These are phyloP conservation scores for Chenopodium berlandieri DNA, from an alignment of 148 eudicot genomes.

Conservation along the genomic window DNA sequence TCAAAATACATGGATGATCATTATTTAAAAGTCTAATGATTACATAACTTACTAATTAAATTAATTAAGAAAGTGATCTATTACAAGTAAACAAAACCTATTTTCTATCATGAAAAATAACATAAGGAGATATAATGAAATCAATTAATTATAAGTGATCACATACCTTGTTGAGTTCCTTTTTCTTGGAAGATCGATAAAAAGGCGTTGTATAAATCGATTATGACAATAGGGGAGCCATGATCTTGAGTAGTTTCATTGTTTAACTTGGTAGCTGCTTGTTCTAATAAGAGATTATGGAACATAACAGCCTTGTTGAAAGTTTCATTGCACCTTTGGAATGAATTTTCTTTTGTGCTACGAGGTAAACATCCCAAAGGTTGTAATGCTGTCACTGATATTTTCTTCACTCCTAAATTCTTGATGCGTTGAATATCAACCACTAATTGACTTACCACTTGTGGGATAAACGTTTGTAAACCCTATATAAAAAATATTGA, in stretches of 20 bases:
- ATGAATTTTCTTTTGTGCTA: slow-evolving; percentile 34
- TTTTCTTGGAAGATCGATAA: slow-evolving; percentile 36
- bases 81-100: too few relatives aligned
- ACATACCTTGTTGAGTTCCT: slow-evolving; percentile 41
- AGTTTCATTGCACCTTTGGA: slow-evolving; percentile 35
- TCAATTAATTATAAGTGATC: too few relatives aligned
- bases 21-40: too few relatives aligned
- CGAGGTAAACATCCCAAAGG: slow-evolving; percentile 78
- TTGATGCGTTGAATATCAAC: slow-evolving; percentile 46
- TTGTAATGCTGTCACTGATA: slow-evolving; percentile 54
- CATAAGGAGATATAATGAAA: too few relatives aligned
- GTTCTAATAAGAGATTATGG: slow-evolving; percentile 34
- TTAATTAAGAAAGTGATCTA: too few relatives aligned
- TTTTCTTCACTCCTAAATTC: slow-evolving; percentile 50
- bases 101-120: too few relatives aligned
- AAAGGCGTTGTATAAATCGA: slow-evolving; percentile 27
- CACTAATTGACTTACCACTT: slow-evolving; percentile 54
- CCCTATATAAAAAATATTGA: slow-evolving; percentile 34
- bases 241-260: not conserved
- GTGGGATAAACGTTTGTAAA: slow-evolving; percentile 38
- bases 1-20: too few relatives aligned
- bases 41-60: too few relatives aligned
- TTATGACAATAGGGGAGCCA: not conserved
- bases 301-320: slow-evolving; percentile 17
- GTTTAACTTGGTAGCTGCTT: slow-evolving; percentile 18